Percentiles rank a stretch among this genome's conserved stretches.
phyloP scores from a whole-genome alignment of 176 grass and related monocot species.

The Zoysia pacifica region DNA sequence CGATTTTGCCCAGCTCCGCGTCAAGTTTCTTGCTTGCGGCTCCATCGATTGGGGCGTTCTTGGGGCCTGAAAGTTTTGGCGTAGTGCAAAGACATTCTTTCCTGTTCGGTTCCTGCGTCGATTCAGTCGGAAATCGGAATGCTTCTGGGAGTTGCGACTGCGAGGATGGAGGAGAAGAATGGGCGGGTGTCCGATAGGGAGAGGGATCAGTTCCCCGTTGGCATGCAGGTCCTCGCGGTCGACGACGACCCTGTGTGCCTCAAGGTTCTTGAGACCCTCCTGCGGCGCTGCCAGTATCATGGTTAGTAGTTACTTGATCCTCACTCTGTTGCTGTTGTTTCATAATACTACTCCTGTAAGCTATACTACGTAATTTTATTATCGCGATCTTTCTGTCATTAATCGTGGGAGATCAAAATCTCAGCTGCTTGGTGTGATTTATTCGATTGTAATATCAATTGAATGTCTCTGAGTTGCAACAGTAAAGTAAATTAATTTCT shows the following conservation, averaged over 20 bases:
- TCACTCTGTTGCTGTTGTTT: background rate
- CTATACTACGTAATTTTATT: background rate
- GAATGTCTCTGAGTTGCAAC: constrained; percentile 6
- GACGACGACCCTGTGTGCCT: constrained; percentile 75
- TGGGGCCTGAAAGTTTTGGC: background rate
- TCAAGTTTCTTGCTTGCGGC: constrained; percentile 6
- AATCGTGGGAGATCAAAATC: background rate
- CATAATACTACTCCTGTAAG: no score
- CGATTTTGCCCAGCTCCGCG: background rate
- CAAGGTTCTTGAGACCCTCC: constrained; percentile 57
- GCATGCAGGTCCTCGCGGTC: constrained; percentile 84
- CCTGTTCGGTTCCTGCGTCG: background rate
- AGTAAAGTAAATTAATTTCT: constrained; percentile 11
- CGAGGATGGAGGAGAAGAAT: constrained; percentile 42
- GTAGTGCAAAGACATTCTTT: background rate
- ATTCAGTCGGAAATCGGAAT: constrained; percentile 6
- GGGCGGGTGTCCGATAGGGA: no score
- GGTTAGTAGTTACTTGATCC: constrained; percentile 17
- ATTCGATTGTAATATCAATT: background rate
- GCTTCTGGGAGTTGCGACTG: constrained; percentile 22
- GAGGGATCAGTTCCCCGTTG: constrained; percentile 66
- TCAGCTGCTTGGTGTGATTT: background rate
- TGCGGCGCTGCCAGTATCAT: constrained; percentile 55
- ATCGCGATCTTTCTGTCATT: background rate
- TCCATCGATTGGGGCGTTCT: background rate